Percentiles rank a stretch among this genome's conserved stretches.
phyloP scores from a whole-genome alignment of 1,284 basidiomycete genomes.

The Cutaneotrichosporon sp. region DNA sequence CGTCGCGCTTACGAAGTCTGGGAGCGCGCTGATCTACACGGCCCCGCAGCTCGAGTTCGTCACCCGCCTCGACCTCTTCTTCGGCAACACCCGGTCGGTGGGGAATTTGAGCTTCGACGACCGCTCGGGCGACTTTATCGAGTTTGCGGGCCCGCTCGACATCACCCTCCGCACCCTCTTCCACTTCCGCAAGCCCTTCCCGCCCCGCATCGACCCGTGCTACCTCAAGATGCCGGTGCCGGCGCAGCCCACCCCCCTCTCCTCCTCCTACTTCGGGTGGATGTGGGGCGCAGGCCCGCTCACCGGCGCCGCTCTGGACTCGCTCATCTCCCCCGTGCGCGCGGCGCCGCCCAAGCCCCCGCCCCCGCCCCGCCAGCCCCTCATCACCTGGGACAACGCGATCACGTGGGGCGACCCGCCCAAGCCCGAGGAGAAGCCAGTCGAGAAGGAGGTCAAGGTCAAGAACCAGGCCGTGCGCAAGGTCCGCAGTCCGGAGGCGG shows the following conservation, averaged over 20 bases:
- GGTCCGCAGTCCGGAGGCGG: slow-evolving; percentile 28
- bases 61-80: slow-evolving; percentile 45
- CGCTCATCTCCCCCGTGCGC: slow-evolving; percentile 40
- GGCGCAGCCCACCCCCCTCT: slow-evolving; percentile 45
- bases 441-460: background rate
- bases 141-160: slow-evolving; percentile 47
- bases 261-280: slow-evolving; percentile 45
- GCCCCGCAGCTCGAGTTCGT: slow-evolving; percentile 60
- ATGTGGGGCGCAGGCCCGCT: slow-evolving; percentile 53
- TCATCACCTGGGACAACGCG: slow-evolving; percentile 48
- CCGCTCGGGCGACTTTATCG: slow-evolving; percentile 53
- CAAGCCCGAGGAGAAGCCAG: slow-evolving; percentile 22
- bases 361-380: slow-evolving; percentile 39
- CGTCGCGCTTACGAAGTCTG: slow-evolving; percentile 63
- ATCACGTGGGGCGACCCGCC: slow-evolving; percentile 44
- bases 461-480: slow-evolving; percentile 20
- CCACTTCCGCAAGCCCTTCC: slow-evolving; percentile 52
- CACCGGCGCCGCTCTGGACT: slow-evolving; percentile 50
- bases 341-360: slow-evolving; percentile 37
- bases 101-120: slow-evolving; percentile 51
- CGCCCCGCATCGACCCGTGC: slow-evolving; percentile 48
- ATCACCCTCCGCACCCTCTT: slow-evolving; percentile 54
- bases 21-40: slow-evolving; percentile 65
- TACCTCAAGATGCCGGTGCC: slow-evolving; percentile 38
- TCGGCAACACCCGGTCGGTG: slow-evolving; percentile 33